Base-by-base conservation (phyloP, 2,329 filamentous ascomycete genomes). In the Arthroderma sp. region DNA sequence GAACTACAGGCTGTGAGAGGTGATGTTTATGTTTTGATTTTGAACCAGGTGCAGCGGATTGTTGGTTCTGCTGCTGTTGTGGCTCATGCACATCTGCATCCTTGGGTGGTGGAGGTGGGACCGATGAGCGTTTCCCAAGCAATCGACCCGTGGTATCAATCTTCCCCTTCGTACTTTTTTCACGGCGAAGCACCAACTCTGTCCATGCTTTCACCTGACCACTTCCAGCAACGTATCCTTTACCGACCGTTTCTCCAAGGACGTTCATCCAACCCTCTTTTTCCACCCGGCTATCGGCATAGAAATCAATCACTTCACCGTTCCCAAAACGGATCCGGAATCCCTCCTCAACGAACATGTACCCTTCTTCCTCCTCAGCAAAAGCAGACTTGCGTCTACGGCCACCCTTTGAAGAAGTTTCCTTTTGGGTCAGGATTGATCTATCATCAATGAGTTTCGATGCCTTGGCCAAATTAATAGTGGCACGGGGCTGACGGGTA, bases 241-340 rank as follows among this genome's bases (percentile, higher is more conserved):
- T 78, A 50, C 77, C 77, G 2, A 81, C 72, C 8, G 72, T 71
- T 45, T 96, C 87, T 3, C 74, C 74, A 22, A 98, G 77, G 9
- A 86, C 83, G 61, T 80, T 80, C 83, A 98, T 91, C 91, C 91
- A 98, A 44, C 80, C 83, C 38, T 94, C 85, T 67, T 96, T 98
- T 59, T 91, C 83, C 34, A 77, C 77, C 1, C 81, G 77, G 30
- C 79, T 88, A 64, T 96, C 89, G 58, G 89, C 91, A 60, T 98
- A 96, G 62, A 96, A 96, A 70, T 96, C 89, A 60, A 98, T 98
- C 51, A 94, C 80, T 67, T 98, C 91, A 49, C 91, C 91, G 58
- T 98, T 98, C 61, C 85, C 93, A 66, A 98, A 98, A 47, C 89
- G 86, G 61, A 98, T 94, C 36, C 91, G 85, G 81, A 98, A 98